Percentiles rank a stretch among this genome's conserved stretches.
Evolutionary conservation across 2,329 filamentous ascomycete genomes (phyloP).

Genomic region (Magnaporthales sp.): DNA sequence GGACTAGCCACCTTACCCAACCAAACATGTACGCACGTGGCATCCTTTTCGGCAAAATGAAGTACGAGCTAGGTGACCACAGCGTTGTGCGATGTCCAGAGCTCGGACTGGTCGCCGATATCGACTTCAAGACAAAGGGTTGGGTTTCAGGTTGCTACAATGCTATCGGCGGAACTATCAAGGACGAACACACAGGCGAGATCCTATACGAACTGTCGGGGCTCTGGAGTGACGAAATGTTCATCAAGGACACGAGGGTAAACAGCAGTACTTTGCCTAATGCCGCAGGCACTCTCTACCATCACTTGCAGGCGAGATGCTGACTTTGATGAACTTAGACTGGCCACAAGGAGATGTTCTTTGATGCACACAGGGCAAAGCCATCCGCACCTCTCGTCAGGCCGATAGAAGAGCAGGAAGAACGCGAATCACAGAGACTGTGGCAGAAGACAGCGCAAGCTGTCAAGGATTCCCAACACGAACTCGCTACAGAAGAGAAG

Average conservation of each 20-base stretch:
- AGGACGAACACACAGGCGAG: constrained; percentile 79
- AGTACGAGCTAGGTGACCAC: constrained; percentile 95
- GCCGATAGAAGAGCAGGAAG: constrained; percentile 77
- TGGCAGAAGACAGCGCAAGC: constrained; percentile 79
- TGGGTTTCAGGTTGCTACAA: constrained; percentile 97
- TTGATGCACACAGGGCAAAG: constrained; percentile 73
- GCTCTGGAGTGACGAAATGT: constrained; percentile 92
- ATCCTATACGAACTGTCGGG: constrained; percentile 86
- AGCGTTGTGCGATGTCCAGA: constrained; percentile 90
- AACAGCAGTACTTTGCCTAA: too few species aligned
- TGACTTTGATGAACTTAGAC: constrained; percentile 45
- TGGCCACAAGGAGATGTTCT: constrained; percentile 80
- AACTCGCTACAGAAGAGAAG: constrained; percentile 87
- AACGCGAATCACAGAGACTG: constrained; percentile 80
- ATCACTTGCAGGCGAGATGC: background rate
- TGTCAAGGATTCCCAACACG: constrained; percentile 78
- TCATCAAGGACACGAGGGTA: constrained; percentile 72
- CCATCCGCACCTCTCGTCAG: constrained; percentile 66
- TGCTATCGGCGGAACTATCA: constrained; percentile 86
- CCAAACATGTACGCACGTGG: constrained; percentile 98
- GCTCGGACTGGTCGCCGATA: constrained; percentile 74
- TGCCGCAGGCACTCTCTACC: background rate
- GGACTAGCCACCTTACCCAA: constrained; percentile 73
- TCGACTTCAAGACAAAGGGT: constrained; percentile 98
- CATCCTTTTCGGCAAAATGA: constrained; percentile 98